Percentiles rank a stretch among this genome's conserved stretches.
Evolutionary conservation across 2,329 filamentous ascomycete genomes (phyloP).

Genomic region (Nannizzia gypsea): DNA sequence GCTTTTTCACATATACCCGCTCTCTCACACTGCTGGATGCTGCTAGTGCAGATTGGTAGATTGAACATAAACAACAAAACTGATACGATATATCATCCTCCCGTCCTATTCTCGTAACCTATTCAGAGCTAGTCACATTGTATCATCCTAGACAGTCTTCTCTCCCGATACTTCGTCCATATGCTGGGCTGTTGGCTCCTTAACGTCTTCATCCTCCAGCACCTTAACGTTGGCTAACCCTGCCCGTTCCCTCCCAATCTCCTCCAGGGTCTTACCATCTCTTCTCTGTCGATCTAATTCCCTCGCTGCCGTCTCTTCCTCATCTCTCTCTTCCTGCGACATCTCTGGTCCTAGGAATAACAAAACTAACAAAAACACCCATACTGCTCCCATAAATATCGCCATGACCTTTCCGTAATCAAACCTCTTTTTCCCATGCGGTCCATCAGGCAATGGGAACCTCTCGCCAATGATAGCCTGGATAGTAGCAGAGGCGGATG

Average conservation of each 20-base stretch:
- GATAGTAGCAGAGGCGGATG: slow-evolving; percentile 57
- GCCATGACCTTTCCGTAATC: slow-evolving; percentile 75
- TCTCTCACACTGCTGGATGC: not conserved
- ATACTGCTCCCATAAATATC: slow-evolving; percentile 85
- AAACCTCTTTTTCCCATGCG: slow-evolving; percentile 43
- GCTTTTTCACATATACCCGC: not conserved
- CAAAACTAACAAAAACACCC: slow-evolving; percentile 45
- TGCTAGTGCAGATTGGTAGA: not conserved
- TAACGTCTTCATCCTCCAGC: not conserved
- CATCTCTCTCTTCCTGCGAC: slow-evolving; percentile 27
- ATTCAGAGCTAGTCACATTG: not conserved
- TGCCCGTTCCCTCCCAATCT: slow-evolving; percentile 11
- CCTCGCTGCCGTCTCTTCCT: slow-evolving; percentile 32
- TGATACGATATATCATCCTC: not conserved
- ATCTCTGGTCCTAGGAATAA: slow-evolving; percentile 39
- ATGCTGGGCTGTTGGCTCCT: not conserved
- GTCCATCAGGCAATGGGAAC: slow-evolving; percentile 55
- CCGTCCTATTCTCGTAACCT: not conserved
- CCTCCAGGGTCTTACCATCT: slow-evolving; percentile 6
- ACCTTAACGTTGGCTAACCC: slow-evolving; percentile 6
- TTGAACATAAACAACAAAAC: not conserved
- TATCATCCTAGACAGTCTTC: not conserved
- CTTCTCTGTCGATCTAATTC: slow-evolving; percentile 4
- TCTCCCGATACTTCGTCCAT: not conserved
- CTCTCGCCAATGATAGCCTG: slow-evolving; percentile 62